phyloP scores from a whole-genome alignment of 129 eudicot genomes.

The Scalesia atractyloides region DNA sequence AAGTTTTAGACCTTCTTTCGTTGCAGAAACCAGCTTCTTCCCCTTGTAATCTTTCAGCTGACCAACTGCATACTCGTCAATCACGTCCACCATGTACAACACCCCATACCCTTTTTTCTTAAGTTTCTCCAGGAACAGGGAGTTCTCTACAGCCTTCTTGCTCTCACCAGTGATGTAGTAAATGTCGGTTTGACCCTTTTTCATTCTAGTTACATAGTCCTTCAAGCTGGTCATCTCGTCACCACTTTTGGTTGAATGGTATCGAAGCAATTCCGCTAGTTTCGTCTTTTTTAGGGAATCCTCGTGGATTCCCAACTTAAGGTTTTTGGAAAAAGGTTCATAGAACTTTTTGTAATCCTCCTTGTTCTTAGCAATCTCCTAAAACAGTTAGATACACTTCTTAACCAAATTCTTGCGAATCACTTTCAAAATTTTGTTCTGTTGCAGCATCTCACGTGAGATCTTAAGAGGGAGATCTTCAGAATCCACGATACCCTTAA shows the following conservation, averaged over 20 bases:
- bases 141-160: slow-evolving; percentile 96
- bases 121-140: slow-evolving; percentile 88
- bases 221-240: slow-evolving; percentile 91
- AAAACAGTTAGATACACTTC: slow-evolving; percentile 90
- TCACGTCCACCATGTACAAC: slow-evolving; percentile 90
- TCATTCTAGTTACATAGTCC: slow-evolving; percentile 94
- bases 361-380: slow-evolving; percentile 96
- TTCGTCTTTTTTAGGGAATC: slow-evolving; percentile 76
- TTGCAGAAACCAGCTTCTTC: slow-evolving; percentile 85
- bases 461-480: slow-evolving; percentile 95
- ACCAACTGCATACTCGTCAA: slow-evolving; percentile 87
- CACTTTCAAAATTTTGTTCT: slow-evolving; percentile 90
- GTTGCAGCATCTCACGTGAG: slow-evolving; percentile 86
- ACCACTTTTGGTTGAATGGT: slow-evolving; percentile 92
- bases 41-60: slow-evolving; percentile 94
- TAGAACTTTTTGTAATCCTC: slow-evolving; percentile 87
- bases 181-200: slow-evolving; percentile 81
- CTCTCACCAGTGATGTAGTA: slow-evolving; percentile 92
- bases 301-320: slow-evolving; percentile 91
- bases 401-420: slow-evolving; percentile 92
- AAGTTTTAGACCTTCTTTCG: slow-evolving; percentile 89
- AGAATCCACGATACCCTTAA: slow-evolving; percentile 91
- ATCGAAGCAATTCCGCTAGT: slow-evolving; percentile 74
- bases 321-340: slow-evolving; percentile 93
- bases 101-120: slow-evolving; percentile 89